Evolutionary conservation across 257 asterid species (phyloP).

Genomic region (Echium plantagineum): DNA sequence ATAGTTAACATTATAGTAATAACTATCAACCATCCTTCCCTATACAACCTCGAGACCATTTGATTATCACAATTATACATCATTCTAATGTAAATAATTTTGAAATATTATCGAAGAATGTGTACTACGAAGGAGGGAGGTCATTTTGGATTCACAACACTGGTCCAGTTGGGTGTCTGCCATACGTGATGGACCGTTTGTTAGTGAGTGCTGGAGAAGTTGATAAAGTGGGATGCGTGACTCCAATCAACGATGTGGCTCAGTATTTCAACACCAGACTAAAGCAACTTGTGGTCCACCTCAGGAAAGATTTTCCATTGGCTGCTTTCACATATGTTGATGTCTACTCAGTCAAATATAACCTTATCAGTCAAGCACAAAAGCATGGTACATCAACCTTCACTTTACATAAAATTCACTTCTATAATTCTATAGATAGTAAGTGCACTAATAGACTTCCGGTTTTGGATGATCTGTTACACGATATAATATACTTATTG

Average conservation of each 20-base stretch:
- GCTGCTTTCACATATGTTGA: conserved; percentile 80
- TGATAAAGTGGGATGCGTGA: conserved; percentile 59
- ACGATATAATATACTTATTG: no score
- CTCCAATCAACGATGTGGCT: conserved; percentile 56
- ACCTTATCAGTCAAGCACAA: conserved; percentile 52
- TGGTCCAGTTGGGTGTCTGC: conserved; percentile 82
- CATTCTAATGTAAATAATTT: neutral
- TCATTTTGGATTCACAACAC: conserved; percentile 92
- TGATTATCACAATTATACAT: no score
- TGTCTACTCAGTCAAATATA: conserved; percentile 57
- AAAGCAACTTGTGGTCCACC: conserved; percentile 40
- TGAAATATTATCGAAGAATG: conserved; percentile 20
- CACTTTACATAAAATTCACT: no score
- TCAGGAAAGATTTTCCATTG: conserved; percentile 39
- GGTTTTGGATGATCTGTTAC: no score
- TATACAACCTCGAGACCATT: no score
- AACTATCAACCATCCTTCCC: no score
- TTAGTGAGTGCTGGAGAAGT: conserved; percentile 33
- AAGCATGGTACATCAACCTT: conserved; percentile 32
- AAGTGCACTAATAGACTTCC: no score
- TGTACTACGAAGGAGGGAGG: conserved; percentile 56
- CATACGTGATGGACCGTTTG: conserved; percentile 49
- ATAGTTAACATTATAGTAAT: no score
- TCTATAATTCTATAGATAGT: no score
- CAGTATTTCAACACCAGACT: conserved; percentile 42